Evolutionary conservation across 1,139 yeast genomes (phyloP), one percentile per base, ranked within the genome.

Genomic region (Yamadazyma songkhlaensis): DNA sequence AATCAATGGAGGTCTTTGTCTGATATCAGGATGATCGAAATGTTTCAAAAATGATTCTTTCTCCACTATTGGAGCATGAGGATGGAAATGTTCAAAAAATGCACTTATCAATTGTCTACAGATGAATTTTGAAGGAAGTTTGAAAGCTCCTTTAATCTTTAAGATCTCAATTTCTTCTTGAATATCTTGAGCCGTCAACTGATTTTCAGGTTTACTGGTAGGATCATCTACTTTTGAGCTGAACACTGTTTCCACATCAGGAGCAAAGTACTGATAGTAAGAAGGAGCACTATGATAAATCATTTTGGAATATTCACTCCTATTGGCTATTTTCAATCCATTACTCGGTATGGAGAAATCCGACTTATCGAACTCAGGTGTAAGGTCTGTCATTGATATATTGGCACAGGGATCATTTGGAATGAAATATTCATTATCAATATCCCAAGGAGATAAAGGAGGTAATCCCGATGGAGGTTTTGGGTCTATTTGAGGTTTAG

Each of bases 61-160:
- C 57, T 84, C 78, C 39, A 84, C 64, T 10, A 84, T 73, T 2
- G 94, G 94, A 56, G 80, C 73, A 29, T 74, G 53, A 1, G 87
- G 87, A 45, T 83, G 85, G 32, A 81, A 76, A 43, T 75, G 75
- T 35, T 74, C 75, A 50, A 84, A 84, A 57, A 71, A 84, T 27
- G 76, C 64, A 35, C 77, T 70, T 29, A 85, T 70, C 42, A 81
- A 64, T 45, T 76, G 81, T 45, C 74, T 74, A 41, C 85, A 72
- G 9, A 83, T 62, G 31, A 72, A 77, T 31, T 72, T 64, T 12
- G 79, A 73, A 0, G 94, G 94, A 26, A 84, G 55, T 32, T 74
- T 58, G 50, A 84, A 84, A 4, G 89, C 86, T 2, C 92, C 92
- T 40, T 82, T 64, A 40, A 79, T 50, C 49, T 79, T 74, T 43